Percentiles rank a stretch among this genome's conserved stretches.
phyloP scores from a whole-genome alignment of 169 alveolate species.

The Eimeria falciformis region DNA sequence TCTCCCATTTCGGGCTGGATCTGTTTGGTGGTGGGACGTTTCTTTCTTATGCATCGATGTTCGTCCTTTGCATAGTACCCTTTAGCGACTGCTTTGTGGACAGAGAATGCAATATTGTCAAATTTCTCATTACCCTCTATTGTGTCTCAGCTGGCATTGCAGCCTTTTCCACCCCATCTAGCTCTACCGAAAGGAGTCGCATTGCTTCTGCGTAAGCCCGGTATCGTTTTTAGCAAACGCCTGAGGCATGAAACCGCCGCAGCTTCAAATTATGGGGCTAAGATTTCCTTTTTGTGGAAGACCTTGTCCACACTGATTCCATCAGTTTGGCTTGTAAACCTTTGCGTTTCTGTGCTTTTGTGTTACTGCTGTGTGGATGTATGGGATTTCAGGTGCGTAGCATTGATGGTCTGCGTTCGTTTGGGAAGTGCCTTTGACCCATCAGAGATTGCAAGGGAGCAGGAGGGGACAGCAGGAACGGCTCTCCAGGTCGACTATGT shows the following conservation, averaged over 20 bases:
- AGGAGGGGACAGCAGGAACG: background rate
- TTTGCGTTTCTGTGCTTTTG: too few species aligned
- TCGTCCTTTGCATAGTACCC: slow-evolving; percentile 46
- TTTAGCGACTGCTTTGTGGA: slow-evolving; percentile 55
- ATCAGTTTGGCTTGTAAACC: too few species aligned
- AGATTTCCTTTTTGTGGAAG: too few species aligned
- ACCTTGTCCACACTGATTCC: too few species aligned
- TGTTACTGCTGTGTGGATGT: background rate
- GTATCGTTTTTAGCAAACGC: too few species aligned
- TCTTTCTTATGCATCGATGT: slow-evolving; percentile 18
- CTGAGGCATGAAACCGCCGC: too few species aligned
- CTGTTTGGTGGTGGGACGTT: slow-evolving; percentile 39
- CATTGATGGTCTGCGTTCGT: slow-evolving; percentile 19
- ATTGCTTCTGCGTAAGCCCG: slow-evolving; percentile 49
- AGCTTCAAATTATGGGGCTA: too few species aligned
- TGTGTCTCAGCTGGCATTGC: slow-evolving; percentile 42
- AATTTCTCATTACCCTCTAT: slow-evolving; percentile 21
- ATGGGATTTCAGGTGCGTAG: background rate
- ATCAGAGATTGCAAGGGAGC: background rate
- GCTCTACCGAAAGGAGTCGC: background rate
- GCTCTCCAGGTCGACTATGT: slow-evolving; percentile 43
- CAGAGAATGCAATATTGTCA: slow-evolving; percentile 51
- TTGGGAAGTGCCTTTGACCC: slow-evolving; percentile 53
- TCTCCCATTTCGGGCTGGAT: slow-evolving; percentile 13
- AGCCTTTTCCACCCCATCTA: slow-evolving; percentile 25